These are phyloP conservation scores for Hortiboletus rubellus DNA, from an alignment of 1,284 basidiomycete species.

Conservation along the genomic window DNA sequence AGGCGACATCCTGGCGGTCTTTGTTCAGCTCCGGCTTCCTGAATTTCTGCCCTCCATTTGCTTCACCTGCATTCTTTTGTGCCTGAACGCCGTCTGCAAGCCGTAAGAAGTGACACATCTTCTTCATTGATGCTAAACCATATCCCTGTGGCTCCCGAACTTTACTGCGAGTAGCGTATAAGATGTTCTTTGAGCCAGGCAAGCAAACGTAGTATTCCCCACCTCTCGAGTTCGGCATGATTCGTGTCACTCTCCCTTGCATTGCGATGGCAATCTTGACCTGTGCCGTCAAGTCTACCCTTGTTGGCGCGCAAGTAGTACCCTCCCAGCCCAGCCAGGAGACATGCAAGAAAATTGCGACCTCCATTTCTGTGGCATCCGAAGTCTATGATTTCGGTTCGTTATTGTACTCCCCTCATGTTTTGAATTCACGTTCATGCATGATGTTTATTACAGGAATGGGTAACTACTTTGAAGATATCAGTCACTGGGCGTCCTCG, in stretches of 20 bases:
- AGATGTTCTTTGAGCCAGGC: neutral
- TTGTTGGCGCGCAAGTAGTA: neutral
- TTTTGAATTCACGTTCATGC: neutral
- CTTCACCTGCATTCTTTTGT: neutral
- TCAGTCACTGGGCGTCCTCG: constrained; percentile 47
- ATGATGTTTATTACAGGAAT: constrained; percentile 7
- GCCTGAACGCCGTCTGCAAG: neutral
- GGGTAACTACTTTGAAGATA: constrained; percentile 38
- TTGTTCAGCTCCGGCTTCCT: neutral
- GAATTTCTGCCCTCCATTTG: neutral
- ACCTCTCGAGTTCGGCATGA: neutral
- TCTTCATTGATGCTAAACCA: neutral
- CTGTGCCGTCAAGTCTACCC: neutral
- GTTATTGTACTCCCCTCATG: neutral
- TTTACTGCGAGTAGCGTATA: neutral
- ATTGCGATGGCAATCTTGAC: neutral
- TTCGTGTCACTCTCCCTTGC: neutral
- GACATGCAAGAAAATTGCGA: constrained; percentile 5
- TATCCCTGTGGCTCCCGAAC: no score
- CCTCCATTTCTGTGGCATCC: constrained; percentile 21
- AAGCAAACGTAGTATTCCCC: no score
- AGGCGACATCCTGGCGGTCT: neutral
- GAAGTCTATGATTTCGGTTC: neutral
- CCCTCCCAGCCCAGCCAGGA: neutral
- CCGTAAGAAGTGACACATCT: neutral